Conservation (phyloP, 2,329 filamentous ascomycete species). For the Sarocladium brachiariae region DNA sequence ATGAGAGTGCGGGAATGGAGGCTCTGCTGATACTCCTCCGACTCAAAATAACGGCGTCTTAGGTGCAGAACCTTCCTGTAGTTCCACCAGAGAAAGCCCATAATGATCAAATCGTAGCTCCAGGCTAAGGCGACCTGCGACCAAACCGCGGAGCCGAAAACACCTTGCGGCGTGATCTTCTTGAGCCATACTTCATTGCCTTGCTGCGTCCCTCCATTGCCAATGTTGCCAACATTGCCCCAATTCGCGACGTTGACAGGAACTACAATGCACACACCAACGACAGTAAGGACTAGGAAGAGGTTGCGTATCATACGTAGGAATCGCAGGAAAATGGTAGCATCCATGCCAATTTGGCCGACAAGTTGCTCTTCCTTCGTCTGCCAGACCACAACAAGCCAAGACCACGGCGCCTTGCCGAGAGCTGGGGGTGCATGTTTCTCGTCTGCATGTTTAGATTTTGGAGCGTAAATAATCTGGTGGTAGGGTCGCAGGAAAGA, state of each 20-base stretch:
- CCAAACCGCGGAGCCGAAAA: constrained; percentile 49
- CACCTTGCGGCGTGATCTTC: constrained; percentile 52
- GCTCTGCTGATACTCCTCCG: constrained; percentile 79
- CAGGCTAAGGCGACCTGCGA: constrained; percentile 52
- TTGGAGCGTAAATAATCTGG: constrained; percentile 87
- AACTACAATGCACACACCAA: constrained; percentile 72
- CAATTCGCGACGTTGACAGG: constrained; percentile 68
- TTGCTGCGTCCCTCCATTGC: neutral
- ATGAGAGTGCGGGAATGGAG: constrained; percentile 69
- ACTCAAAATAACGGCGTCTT: constrained; percentile 75
- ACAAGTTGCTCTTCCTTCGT: constrained; percentile 73
- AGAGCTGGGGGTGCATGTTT: constrained; percentile 83
- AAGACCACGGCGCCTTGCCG: constrained; percentile 80
- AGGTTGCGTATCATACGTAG: constrained; percentile 88
- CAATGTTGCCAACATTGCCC: neutral
- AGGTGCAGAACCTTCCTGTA: constrained; percentile 68
- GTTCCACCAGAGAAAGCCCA: constrained; percentile 82
- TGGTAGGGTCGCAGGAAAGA: constrained; percentile 88
- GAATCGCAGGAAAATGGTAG: constrained; percentile 83
- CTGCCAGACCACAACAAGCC: constrained; percentile 71
- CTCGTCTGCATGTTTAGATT: constrained; percentile 85
- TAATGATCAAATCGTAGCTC: constrained; percentile 67
- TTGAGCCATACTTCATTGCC: constrained; percentile 37
- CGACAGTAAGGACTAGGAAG: constrained; percentile 63
- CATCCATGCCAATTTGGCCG: constrained; percentile 83